Percentiles rank a stretch among this genome's conserved stretches.
phyloP scores from a whole-genome alignment of 805 yeast species.

The Sugiyamaella americana region DNA sequence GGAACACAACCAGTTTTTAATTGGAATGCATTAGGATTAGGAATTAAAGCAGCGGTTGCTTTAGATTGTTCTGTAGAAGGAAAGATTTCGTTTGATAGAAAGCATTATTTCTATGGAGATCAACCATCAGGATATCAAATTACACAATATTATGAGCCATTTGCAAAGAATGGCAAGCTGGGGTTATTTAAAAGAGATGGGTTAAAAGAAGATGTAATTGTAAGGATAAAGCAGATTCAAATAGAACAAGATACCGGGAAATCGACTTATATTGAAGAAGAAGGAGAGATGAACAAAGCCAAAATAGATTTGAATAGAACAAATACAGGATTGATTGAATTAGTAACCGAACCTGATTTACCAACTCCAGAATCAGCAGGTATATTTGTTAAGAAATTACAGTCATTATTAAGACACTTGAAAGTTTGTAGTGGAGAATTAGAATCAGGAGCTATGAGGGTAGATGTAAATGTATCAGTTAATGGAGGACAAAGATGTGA shows the following conservation, averaged over 20 bases:
- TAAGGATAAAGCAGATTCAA: conserved; percentile 74
- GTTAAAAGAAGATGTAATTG: conserved; percentile 38
- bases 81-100: conserved; percentile 74
- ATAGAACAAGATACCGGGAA: conserved; percentile 95
- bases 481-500: conserved; percentile 68
- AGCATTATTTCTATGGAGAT: conserved; percentile 94
- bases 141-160: conserved; percentile 80
- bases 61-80: conserved; percentile 52
- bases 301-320: conserved; percentile 77
- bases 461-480: conserved; percentile 89
- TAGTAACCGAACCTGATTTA: conserved; percentile 89
- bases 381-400: conserved; percentile 76
- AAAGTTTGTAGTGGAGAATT: conserved; percentile 82
- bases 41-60: conserved; percentile 67
- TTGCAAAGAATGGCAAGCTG: conserved; percentile 63
- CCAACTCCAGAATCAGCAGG: conserved; percentile 58
- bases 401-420: conserved; percentile 58
- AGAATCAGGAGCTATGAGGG: conserved; percentile 92
- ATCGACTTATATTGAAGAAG: conserved; percentile 46
- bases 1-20: conserved; percentile 87
- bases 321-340: conserved; percentile 79
- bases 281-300: no score
- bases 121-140: conserved; percentile 96
- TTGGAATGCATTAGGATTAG: conserved; percentile 62
- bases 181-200: conserved; percentile 49